phyloP scores from a whole-genome alignment of 225 moss, liverwort and hornwort species.

The Bryum argenteum region DNA sequence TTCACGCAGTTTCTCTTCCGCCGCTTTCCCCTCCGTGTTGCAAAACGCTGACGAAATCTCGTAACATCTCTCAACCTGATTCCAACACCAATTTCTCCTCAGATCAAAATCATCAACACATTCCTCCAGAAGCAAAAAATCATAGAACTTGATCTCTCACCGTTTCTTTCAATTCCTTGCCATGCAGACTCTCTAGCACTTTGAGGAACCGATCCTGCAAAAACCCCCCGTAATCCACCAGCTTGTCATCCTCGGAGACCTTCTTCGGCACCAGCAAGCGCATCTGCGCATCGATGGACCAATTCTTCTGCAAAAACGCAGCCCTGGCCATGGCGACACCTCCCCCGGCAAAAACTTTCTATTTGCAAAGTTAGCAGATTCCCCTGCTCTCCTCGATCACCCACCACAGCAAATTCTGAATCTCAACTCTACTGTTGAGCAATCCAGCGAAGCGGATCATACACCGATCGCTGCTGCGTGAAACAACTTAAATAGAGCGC shows the following conservation, averaged over 20 bases:
- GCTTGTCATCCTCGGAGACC: constrained; percentile 55
- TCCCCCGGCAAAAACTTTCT: background rate
- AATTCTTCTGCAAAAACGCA: constrained; percentile 40
- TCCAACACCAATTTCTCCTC: background rate
- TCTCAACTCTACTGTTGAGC: too few species aligned
- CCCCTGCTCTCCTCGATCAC: background rate
- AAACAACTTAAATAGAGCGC: background rate
- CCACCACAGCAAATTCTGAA: too few species aligned
- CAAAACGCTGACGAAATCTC: constrained; percentile 52
- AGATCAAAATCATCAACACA: background rate
- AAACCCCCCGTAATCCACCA: constrained; percentile 55
- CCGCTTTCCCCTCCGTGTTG: constrained; percentile 42
- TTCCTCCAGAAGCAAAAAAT: background rate
- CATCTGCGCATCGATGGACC: constrained; percentile 68
- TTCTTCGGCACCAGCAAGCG: constrained; percentile 60
- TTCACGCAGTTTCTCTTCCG: constrained; percentile 44
- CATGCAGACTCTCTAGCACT: constrained; percentile 52
- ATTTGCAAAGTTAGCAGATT: too few species aligned
- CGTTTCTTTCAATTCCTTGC: constrained; percentile 53
- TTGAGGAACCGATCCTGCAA: constrained; percentile 60
- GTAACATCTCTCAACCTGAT: constrained; percentile 51
- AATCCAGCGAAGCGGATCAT: too few species aligned
- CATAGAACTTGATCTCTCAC: constrained; percentile 12
- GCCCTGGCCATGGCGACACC: constrained; percentile 4
- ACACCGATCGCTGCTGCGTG: background rate